Base-by-base conservation (phyloP, 164 flowering plant genomes). In the Nymphaea thermarum region DNA sequence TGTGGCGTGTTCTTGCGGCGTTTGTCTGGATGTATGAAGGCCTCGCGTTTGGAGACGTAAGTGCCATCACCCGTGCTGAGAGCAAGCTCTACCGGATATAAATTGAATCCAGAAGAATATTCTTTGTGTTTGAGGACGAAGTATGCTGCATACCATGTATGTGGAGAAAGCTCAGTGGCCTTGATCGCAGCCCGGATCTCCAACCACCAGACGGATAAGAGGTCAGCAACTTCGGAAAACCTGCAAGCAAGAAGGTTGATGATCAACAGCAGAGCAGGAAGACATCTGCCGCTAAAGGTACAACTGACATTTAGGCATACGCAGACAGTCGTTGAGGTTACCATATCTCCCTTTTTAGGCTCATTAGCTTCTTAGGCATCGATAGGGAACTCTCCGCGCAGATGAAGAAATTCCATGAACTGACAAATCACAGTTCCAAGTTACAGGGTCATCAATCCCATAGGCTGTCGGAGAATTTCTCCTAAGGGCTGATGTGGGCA, bases 141-240 rank as follows among this genome's bases (percentile, higher is more conserved):
- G 65, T 82, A 82, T 3, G 87, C 89, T 4, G 66, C 74, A 60
- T 87, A 87, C 0, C 36, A 71, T 4, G 88, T 86, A 10, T 80
- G 78, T 3, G 82, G 78, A 0, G 96, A 85, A 4, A 89, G 66
- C 74, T 75, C 67, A 17, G 42, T 4, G 16, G 74, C 74, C 36
- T 68, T 68, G 43, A 87, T 69, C 60, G 74, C 77, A 12, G 84
- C 96, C 1, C 66, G 42, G 45, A 87, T 82, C 60, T 86, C 86
- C 17, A 87, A 74, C 85, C 87, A 82, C 17, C 81, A 70, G 0
- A 77, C 77, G 3, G 73, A 81, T 63, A 82, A 65, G 3, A 90
- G 85, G 75, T 83, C 88, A 1, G 75, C 88, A 14, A 70, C 86
- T 68, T 83, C 82, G 12, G 71, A 4, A 67, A 86, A 86, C 66